These are phyloP conservation scores for Clavispora vitiphila DNA, from an alignment of 805 yeast species.

Conservation along the genomic window DNA sequence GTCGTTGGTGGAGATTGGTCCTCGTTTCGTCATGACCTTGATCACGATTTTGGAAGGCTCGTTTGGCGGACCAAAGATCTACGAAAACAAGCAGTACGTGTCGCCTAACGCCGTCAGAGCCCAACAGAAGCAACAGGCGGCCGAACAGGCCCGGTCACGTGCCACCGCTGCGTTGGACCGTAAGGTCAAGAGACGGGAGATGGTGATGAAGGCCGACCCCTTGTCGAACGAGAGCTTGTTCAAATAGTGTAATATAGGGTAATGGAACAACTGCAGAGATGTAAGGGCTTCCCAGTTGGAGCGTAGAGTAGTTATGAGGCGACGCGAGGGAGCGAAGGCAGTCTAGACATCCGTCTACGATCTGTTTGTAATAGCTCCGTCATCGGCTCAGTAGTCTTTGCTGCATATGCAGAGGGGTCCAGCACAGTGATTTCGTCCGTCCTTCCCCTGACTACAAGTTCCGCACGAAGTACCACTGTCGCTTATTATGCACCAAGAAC, in stretches of 20 bases:
- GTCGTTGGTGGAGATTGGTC: conserved; percentile 91
- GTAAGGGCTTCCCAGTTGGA: too few relatives aligned
- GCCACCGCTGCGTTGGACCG: conserved; percentile 73
- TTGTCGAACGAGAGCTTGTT: conserved; percentile 73
- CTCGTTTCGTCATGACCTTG: conserved; percentile 88
- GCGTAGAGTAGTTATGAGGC: too few relatives aligned
- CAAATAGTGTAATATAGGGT: conserved; percentile 30
- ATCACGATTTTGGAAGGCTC: conserved; percentile 93
- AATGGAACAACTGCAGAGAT: neutral
- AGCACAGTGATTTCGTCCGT: too few relatives aligned
- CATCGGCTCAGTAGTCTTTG: too few relatives aligned
- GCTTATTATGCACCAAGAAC: too few relatives aligned
- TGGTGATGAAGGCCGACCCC: conserved; percentile 74
- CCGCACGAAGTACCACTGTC: too few relatives aligned
- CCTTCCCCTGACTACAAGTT: too few relatives aligned
- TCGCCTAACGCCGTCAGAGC: conserved; percentile 95
- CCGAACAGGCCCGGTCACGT: conserved; percentile 72
- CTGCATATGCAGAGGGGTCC: too few relatives aligned
- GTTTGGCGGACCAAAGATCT: conserved; percentile 95
- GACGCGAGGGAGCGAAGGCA: too few relatives aligned
- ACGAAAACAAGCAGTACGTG: conserved; percentile 93
- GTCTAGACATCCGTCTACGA: too few relatives aligned
- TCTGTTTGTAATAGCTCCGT: too few relatives aligned
- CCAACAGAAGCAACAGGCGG: conserved; percentile 73
- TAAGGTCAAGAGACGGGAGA: conserved; percentile 71